Evolutionary conservation across 2,329 filamentous ascomycete species (phyloP), one percentile per base, ranked within the genome.

Genomic region (Talaromyces sp.): DNA sequence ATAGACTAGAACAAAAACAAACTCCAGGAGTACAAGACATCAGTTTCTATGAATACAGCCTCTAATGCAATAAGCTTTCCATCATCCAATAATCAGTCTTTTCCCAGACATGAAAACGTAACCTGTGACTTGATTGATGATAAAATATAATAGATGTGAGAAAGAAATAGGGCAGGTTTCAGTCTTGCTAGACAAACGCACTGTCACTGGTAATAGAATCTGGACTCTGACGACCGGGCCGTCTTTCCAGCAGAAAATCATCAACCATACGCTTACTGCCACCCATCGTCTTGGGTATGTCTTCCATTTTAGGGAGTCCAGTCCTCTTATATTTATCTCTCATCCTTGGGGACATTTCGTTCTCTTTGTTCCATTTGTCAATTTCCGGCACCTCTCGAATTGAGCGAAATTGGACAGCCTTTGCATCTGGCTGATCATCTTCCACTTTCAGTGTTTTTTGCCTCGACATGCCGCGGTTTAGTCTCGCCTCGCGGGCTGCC

Each of bases 221-320:
- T 1, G 49, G 49, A 64, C 67, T 70, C 56, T 69, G 70, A 37
- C 25, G 50, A 25, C 62, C 70, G 4, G 11, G n/a, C n/a, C 74
- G 75, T 41, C 75, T 73, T 65, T 74, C 77, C 45, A 72, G 69
- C 68, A 78, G 66, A 65, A 78, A 78, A 58, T 73, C 63, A 41
- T 78, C 76, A 52, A 78, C 75, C 76, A 78, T 77, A 22, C 67
- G 71, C 61, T 78, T 77, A 66, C 73, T 77, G 66, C 73, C 76
- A 33, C 73, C 74, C 10, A 76, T 72, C 0, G 71, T 70, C 3
- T 70, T 69, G 47, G 70, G 70, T 37, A 68, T 50, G 19, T 69
- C 71, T 56, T 73, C 69, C 6, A 70, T 35, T 13, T 70, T 67
- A 45, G 72, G 69, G 22, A 68, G 61, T 8, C 68, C 69, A 57